These are phyloP conservation scores for Leishmania turanica DNA, from an alignment of 208 protist genomes.

Conservation along the genomic window DNA sequence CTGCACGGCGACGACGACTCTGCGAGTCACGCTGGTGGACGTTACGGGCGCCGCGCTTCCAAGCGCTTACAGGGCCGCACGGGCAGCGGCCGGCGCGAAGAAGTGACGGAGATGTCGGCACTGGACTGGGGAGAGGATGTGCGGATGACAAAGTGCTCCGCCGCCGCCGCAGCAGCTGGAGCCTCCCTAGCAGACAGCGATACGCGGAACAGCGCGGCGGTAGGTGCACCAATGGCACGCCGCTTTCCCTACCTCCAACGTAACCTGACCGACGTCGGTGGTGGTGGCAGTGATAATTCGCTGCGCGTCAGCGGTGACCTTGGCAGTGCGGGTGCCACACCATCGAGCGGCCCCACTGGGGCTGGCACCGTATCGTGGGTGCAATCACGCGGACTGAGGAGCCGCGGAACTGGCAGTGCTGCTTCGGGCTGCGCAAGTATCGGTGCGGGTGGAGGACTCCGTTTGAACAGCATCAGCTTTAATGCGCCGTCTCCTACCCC, in stretches of 20 bases:
- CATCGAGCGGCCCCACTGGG: not conserved
- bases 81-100: not conserved
- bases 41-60: not conserved
- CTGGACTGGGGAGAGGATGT: slow-evolving; percentile 15
- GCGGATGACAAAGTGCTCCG: not conserved
- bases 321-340: not conserved
- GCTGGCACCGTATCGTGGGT: not conserved
- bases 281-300: not conserved
- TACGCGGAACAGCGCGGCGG: not conserved
- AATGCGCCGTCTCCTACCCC: not conserved
- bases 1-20: not conserved
- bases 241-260: slow-evolving; percentile 11
- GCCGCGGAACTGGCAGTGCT: not conserved
- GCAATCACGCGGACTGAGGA: slow-evolving; percentile 7
- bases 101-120: slow-evolving; percentile 24
- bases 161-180: not conserved
- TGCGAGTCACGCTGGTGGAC: not conserved
- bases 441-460: not conserved
- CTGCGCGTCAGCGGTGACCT: not conserved
- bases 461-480: not conserved
- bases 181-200: not conserved
- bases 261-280: not conserved
- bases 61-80: not conserved
- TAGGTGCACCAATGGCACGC: not conserved
- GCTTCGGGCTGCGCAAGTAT: not conserved